Conservation (phyloP, 805 yeast species). For the Wickerhamiella hasegawae region DNA sequence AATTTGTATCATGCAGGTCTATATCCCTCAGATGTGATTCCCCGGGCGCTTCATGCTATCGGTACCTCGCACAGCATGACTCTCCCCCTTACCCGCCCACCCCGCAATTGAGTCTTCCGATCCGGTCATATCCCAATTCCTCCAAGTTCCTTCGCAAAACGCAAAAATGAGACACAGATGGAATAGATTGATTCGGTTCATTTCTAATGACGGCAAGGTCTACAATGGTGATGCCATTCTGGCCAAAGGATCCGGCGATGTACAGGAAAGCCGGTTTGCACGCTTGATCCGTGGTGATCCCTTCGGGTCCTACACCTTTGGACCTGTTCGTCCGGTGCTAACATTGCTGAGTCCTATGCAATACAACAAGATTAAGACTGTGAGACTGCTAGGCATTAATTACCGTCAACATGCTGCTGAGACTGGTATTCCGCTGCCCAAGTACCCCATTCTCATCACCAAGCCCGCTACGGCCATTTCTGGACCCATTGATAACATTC, state of each 20-base stretch:
- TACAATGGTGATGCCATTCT: conserved; percentile 36
- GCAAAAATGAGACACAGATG: conserved; percentile 10
- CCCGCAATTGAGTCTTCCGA: too few relatives aligned
- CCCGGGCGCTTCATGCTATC: too few relatives aligned
- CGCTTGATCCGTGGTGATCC: conserved; percentile 32
- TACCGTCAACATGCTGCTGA: conserved; percentile 30
- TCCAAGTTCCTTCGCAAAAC: too few relatives aligned
- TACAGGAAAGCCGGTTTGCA: conserved; percentile 27
- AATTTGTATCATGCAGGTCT: too few relatives aligned
- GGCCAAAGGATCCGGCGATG: conserved; percentile 22
- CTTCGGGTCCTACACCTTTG: conserved; percentile 25
- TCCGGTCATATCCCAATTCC: too few relatives aligned
- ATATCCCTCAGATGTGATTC: neutral
- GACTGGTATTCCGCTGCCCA: conserved; percentile 27
- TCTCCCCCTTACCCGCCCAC: too few relatives aligned
- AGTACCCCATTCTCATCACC: conserved; percentile 34
- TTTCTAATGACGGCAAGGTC: conserved; percentile 28
- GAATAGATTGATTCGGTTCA: conserved; percentile 29
- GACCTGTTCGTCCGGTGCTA: conserved; percentile 22
- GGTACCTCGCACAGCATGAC: too few relatives aligned
- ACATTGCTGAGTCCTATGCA: conserved; percentile 29
- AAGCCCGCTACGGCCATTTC: conserved; percentile 33
- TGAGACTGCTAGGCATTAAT: conserved; percentile 37
- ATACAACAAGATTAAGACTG: conserved; percentile 23
- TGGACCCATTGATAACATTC: conserved; percentile 29